These are phyloP conservation scores for Tricholoma sp. DNA, from an alignment of 768 basidiomycete species.

Conservation along the genomic window DNA sequence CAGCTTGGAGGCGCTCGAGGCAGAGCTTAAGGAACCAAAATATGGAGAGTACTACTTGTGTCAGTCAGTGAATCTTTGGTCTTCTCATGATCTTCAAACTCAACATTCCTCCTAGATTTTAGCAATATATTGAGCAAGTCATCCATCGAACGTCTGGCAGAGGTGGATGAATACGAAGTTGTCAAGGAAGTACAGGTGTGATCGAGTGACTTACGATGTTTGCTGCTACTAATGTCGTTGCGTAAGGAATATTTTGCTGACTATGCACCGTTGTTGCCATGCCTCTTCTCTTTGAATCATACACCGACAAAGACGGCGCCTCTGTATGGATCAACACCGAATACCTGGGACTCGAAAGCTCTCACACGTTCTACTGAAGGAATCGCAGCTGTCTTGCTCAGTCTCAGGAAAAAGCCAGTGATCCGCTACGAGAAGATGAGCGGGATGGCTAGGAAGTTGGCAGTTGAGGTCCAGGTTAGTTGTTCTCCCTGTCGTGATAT, in stretches of 20 bases:
- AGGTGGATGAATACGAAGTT: constrained; percentile 93
- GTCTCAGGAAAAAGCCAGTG: constrained; percentile 92
- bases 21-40: constrained; percentile 83
- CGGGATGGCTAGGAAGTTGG: constrained; percentile 85
- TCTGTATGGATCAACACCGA: constrained; percentile 68
- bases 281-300: constrained; percentile 83
- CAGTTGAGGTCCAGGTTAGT: constrained; percentile 76
- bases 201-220: not conserved
- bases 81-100: constrained; percentile 11
- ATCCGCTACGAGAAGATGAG: constrained; percentile 95
- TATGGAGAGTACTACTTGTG: constrained; percentile 99
- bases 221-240: constrained; percentile 1
- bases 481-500: not conserved
- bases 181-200: constrained; percentile 94
- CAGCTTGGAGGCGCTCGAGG: constrained; percentile 77
- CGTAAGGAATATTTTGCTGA: constrained; percentile 95
- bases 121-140: constrained; percentile 90
- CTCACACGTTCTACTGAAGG: constrained; percentile 78
- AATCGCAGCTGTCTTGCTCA: constrained; percentile 80
- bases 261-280: constrained; percentile 83
- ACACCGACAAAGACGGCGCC: constrained; percentile 56
- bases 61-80: constrained; percentile 74
- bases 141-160: constrained; percentile 88
- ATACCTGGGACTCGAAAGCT: constrained; percentile 68
- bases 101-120: constrained; percentile 60